Conservation (phyloP, 352 stramenopile species). For the Phytophthora ohioensis region DNA sequence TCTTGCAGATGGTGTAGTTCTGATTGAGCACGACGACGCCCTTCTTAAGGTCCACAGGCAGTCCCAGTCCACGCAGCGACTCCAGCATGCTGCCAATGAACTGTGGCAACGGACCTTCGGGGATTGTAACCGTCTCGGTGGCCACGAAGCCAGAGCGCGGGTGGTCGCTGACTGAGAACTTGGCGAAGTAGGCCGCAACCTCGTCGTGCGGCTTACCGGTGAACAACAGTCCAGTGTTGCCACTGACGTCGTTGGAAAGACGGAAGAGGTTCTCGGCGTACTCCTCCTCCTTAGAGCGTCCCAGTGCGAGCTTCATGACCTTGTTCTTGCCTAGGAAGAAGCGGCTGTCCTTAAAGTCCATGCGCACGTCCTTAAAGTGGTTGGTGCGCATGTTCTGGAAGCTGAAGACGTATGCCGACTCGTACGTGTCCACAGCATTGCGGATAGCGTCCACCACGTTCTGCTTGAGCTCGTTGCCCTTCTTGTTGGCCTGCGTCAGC, state of each 20-base stretch:
- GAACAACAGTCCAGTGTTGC: constrained; percentile 96
- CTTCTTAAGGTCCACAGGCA: constrained; percentile 98
- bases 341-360: constrained; percentile 95
- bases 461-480: constrained; percentile 96
- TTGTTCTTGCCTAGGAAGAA: constrained; percentile 99
- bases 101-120: constrained; percentile 89
- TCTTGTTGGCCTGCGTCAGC: constrained; percentile 97
- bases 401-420: constrained; percentile 95
- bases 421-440: constrained; percentile 93
- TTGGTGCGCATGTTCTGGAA: constrained; percentile 99
- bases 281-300: constrained; percentile 95
- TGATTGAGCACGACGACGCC: constrained; percentile 93
- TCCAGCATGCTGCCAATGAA: constrained; percentile 98
- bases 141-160: constrained; percentile 94
- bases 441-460: constrained; percentile 95
- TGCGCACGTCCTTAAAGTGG: constrained; percentile 98
- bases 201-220: constrained; percentile 93
- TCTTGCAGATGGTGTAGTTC: constrained; percentile 95
- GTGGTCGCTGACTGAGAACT: constrained; percentile 93
- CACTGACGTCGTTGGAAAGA: constrained; percentile 92
- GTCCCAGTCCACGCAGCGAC: constrained; percentile 95
- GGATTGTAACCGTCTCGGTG: constrained; percentile 89
- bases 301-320: constrained; percentile 97
- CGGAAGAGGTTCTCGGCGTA: constrained; percentile 96
- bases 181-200: constrained; percentile 93